phyloP scores from a whole-genome alignment of 495 filamentous ascomycete genomes.

The Daldinia bambusicola region DNA sequence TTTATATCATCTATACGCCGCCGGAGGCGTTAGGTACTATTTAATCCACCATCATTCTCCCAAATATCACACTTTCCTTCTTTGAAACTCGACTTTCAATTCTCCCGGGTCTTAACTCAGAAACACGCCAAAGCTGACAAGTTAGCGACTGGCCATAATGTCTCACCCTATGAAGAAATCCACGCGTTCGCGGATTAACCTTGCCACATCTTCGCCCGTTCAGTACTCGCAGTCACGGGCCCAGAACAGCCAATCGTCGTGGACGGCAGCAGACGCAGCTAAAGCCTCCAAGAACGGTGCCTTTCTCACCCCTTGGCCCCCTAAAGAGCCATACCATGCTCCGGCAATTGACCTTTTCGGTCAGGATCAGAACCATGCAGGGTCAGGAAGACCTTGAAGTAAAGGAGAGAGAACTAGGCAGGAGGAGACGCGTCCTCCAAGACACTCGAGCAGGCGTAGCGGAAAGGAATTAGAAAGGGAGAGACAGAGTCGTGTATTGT shows the following conservation, averaged over 20 bases:
- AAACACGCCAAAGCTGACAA: neutral
- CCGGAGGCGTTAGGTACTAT: neutral
- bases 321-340: constrained; percentile 39
- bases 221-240: constrained; percentile 11
- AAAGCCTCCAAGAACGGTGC: constrained; percentile 42
- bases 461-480: neutral
- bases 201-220: constrained; percentile 13
- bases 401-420: constrained; percentile 1
- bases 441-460: neutral
- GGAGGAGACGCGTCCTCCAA: neutral
- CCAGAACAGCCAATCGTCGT: constrained; percentile 23
- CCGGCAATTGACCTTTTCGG: constrained; percentile 20
- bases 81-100: neutral
- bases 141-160: constrained; percentile 11
- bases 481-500: too few species aligned
- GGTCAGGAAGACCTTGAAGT: neutral
- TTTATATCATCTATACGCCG: neutral
- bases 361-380: constrained; percentile 7
- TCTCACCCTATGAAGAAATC: constrained; percentile 31
- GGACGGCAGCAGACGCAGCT: constrained; percentile 46
- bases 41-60: neutral
- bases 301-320: constrained; percentile 46
- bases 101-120: neutral
- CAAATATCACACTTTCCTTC: neutral
- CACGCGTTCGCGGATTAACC: constrained; percentile 19